Percentiles rank a stretch among this genome's conserved stretches.
phyloP scores from a whole-genome alignment of 441 rosid species.

The Francoa sonchifolia region DNA sequence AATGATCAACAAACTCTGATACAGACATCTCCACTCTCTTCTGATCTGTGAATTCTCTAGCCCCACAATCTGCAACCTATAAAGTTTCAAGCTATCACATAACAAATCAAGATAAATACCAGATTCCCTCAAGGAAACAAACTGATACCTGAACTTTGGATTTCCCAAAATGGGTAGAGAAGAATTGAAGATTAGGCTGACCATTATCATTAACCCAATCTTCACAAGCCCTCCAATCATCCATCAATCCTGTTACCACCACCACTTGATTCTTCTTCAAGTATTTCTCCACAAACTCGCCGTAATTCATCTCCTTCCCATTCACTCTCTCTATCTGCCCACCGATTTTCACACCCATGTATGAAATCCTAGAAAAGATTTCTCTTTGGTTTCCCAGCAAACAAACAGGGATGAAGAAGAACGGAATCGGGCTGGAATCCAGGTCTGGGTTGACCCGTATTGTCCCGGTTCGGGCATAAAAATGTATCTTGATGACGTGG shows the following conservation, averaged over 20 bases:
- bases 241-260: slow-evolving; percentile 61
- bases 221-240: slow-evolving; percentile 63
- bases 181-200: slow-evolving; percentile 47
- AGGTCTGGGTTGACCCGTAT: no score
- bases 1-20: slow-evolving; percentile 41
- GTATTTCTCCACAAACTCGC: slow-evolving; percentile 41
- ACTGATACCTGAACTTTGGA: slow-evolving; percentile 64
- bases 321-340: slow-evolving; percentile 55
- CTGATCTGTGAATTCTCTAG: slow-evolving; percentile 72
- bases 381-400: slow-evolving; percentile 2
- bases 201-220: slow-evolving; percentile 61
- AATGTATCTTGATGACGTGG: no score
- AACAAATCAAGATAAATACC: no score
- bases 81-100: no score
- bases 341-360: slow-evolving; percentile 39
- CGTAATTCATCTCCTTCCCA: slow-evolving; percentile 46
- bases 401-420: no score
- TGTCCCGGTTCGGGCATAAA: no score
- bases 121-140: no score
- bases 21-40: slow-evolving; percentile 79
- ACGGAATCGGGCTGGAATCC: no score
- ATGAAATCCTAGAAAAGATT: neutral
- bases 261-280: slow-evolving; percentile 62
- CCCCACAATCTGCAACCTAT: slow-evolving; percentile 81
- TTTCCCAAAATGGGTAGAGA: slow-evolving; percentile 53